A percentile compares a stretch with the other conserved stretches of the same genome.
Evolutionary conservation across 306 rosid species (phyloP).

Genomic region (Cicer arietinum): DNA sequence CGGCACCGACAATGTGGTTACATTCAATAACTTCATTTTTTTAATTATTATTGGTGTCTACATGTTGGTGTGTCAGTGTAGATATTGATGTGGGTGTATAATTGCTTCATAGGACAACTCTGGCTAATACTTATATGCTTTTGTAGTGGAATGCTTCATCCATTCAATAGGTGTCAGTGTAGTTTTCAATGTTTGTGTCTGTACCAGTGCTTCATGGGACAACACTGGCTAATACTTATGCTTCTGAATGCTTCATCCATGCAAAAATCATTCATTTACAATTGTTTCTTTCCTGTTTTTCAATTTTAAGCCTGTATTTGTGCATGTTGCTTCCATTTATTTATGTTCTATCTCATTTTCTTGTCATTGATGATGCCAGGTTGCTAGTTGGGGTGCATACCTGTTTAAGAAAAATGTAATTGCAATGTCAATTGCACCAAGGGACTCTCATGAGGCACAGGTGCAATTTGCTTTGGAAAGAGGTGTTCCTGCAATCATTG

Average conservation of each 20-base stretch:
- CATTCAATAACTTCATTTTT: not conserved
- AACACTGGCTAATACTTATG: not conserved
- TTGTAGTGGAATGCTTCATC: too few relatives aligned
- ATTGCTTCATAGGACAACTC: too few relatives aligned
- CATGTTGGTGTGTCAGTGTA: too few relatives aligned
- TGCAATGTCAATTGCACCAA: constrained; percentile 81
- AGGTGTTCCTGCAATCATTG: constrained; percentile 88
- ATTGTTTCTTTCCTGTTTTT: constrained; percentile 5
- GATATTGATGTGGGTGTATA: too few relatives aligned
- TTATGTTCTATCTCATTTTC: constrained; percentile 35
- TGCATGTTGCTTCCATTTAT: constrained; percentile 10
- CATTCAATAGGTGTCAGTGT: too few relatives aligned
- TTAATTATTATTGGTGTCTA: not conserved
- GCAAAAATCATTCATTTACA: constrained; percentile 12
- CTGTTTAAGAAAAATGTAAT: constrained; percentile 70
- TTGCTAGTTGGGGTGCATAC: constrained; percentile 90
- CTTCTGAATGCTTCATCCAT: constrained; percentile 38
- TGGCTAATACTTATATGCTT: too few relatives aligned
- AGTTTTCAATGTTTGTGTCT: too few relatives aligned
- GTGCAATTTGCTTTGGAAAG: constrained; percentile 93
- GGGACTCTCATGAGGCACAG: constrained; percentile 92
- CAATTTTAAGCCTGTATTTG: constrained; percentile 21
- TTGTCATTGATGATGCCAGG: constrained; percentile 55
- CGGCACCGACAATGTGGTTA: not conserved
- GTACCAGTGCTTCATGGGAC: too few relatives aligned